phyloP scores from a whole-genome alignment of 192 early-diverging fungal species.

The Coemansia umbellata region DNA sequence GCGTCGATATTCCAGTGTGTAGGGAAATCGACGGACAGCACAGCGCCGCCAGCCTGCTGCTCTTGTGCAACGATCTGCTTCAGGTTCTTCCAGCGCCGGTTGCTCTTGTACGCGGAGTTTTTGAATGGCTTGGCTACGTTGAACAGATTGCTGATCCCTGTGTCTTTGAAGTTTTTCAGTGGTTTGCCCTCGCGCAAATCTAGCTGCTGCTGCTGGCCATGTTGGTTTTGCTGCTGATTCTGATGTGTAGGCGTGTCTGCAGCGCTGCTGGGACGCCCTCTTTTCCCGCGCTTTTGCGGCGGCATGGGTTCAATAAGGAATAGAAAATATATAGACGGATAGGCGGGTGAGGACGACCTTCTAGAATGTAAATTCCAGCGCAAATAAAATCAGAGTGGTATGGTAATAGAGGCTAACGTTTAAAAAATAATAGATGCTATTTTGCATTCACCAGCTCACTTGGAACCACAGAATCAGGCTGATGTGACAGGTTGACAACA shows the following conservation, averaged over 20 bases:
- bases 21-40: conserved; percentile 59
- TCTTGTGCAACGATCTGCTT: conserved; percentile 79
- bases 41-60: conserved; percentile 41
- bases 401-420: too few species aligned
- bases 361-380: too few species aligned
- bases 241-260: conserved; percentile 34
- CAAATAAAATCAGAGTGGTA: too few species aligned
- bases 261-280: conserved; percentile 43
- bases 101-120: conserved; percentile 56
- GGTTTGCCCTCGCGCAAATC: conserved; percentile 34
- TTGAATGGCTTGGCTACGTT: conserved; percentile 69
- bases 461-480: too few species aligned
- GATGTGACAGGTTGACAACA: too few species aligned
- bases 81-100: conserved; percentile 72
- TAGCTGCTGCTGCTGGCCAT: too few species aligned
- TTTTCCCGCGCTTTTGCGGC: conserved; percentile 36
- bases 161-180: conserved; percentile 26
- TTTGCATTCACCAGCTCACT: too few species aligned
- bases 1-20: conserved; percentile 81
- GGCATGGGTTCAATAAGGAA: conserved; percentile 16
- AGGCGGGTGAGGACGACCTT: too few species aligned
- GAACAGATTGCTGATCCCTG: conserved; percentile 41
- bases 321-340: too few species aligned
- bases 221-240: too few species aligned
- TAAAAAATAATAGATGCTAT: too few species aligned